Base-by-base conservation (phyloP, 1,139 yeast genomes). In the Scheffersomyces titani region DNA sequence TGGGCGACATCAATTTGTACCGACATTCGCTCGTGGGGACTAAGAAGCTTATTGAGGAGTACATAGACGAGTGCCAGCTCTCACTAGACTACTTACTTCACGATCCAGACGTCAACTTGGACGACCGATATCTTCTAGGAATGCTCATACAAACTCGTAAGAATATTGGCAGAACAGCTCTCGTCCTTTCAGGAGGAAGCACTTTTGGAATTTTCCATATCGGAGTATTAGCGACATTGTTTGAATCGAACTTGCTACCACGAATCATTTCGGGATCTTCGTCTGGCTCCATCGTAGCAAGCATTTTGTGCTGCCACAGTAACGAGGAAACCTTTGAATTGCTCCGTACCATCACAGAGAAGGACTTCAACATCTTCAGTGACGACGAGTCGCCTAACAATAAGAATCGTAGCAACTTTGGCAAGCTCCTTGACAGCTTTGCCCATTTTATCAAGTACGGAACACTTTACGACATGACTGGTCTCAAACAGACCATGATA, bases 221-320 rank as follows among this genome's bases (percentile, higher is more conserved):
- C 56, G 99, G 99, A 0, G 98, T 94, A 0, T 77, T 93, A 55
- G 85, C 92, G 6, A 90, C 96, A 6, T 78, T 94, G 49, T 75
- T 89, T 52, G 96, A 90, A 63, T 82, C 84, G 51, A 86, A 88
- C 54, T 77, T 93, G 45, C 75, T 94, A 49, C 99, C 99, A 0
- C 80, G 92, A 52, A 91, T 94, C 52, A 85, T 94, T n/a, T 89
- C 97, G 54, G 99, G 99, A 0, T 89, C 97, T 11, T 91, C 97
- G 16, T 97, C 98, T 0, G 99, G 99, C 19, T 92, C 98, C 0
- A 93, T 94, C 55, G 88, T 96, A 57, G 98, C 99, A 13, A 85
- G 97, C 56, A 85, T 93, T 19, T 77, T 94, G 53, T 92, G 97
- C 66, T 88, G 90, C 19, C 92, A 90, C 67, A 84, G 88, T 16